Conservation (phyloP, 441 rosid genomes). For the Croton setiger region DNA sequence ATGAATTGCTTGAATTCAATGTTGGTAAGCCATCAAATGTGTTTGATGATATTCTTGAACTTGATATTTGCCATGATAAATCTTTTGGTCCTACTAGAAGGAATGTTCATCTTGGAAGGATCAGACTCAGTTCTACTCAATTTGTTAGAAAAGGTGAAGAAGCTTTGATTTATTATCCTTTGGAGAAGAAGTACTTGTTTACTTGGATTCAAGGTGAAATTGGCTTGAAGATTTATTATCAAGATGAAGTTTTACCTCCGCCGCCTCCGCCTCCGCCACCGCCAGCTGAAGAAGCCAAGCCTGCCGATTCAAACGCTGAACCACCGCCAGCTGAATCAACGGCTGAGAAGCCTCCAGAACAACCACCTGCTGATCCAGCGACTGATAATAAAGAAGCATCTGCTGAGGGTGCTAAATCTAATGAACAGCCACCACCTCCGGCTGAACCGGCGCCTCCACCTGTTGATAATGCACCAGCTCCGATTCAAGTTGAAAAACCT, state of each 20-base stretch:
- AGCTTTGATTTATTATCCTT: slow-evolving; percentile 65
- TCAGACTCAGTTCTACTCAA: slow-evolving; percentile 54
- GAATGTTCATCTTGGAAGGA: slow-evolving; percentile 66
- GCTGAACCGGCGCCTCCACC: slow-evolving; percentile 22
- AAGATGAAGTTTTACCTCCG: slow-evolving; percentile 38
- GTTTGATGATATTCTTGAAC: slow-evolving; percentile 59
- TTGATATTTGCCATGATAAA: slow-evolving; percentile 76
- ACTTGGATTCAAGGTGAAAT: slow-evolving; percentile 71
- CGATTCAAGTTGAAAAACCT: slow-evolving; percentile 20
- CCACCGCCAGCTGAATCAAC: slow-evolving; percentile 14
- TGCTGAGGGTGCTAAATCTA: slow-evolving; percentile 10
- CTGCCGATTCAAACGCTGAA: slow-evolving; percentile 9
- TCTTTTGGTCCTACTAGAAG: slow-evolving; percentile 61
- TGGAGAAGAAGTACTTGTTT: slow-evolving; percentile 57
- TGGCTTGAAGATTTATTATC: slow-evolving; percentile 69
- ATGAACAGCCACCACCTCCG: slow-evolving; percentile 9
- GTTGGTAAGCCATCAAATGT: slow-evolving; percentile 65
- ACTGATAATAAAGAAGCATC: too few relatives aligned
- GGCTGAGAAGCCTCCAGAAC: not conserved
- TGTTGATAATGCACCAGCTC: slow-evolving; percentile 15
- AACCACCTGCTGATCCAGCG: too few relatives aligned
- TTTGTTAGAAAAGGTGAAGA: slow-evolving; percentile 79
- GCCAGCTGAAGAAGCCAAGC: slow-evolving; percentile 30
- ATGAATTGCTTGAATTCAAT: slow-evolving; percentile 70
- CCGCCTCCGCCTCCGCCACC: slow-evolving; percentile 29